Evolutionary conservation across 2,329 filamentous ascomycete genomes (phyloP), one percentile per base, ranked within the genome.

Genomic region (Helminthosporium solani): DNA sequence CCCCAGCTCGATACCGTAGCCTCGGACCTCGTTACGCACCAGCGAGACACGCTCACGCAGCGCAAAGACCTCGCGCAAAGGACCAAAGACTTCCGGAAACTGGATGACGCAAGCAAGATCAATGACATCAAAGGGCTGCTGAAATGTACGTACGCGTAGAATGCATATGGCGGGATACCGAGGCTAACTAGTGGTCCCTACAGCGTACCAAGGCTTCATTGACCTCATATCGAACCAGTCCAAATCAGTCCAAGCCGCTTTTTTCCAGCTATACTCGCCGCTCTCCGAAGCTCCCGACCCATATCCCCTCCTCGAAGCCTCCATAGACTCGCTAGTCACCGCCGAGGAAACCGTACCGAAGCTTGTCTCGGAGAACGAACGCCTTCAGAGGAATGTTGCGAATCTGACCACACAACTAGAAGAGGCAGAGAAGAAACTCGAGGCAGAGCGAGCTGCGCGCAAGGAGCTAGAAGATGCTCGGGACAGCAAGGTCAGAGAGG

Each of bases 1-100:
- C 86, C 90, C 25, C 88, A 82, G 56, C 85, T 99, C 53, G 94
- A 99, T 72, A 87, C 86, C 49, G 92, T 90, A 3, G 94, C 94
- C n/a, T 92, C 91, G 9, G 94, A 97, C 62, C 90, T 99, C 52
- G 90, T 97, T 42, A 78, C 87, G 38, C 90, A 95, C 67, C 95
- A 99, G 67, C 83, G 91, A 60, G 94, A 97, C 70, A 89, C 92
- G n/a, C 87, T 96, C 3, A 86, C 96, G 0, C 92, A 99, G 69
- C 82, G 94, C 42, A 99, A 99, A 68, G 95, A 99, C 50, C 78
- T 99, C 16, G 94, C 95, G n/a, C 91, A 96, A 67, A 97, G 96
- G 78, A 99, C 94, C 1, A 99, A 99, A 65, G 92, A 97, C 62
- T 99, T 97, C 60, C 81, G 91, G 50, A 97, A 96, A 70, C 80